A percentile compares a stretch with the other conserved stretches of the same genome.
These are phyloP conservation scores for Phytopythium kandeliae DNA, from an alignment of 352 stramenopile genomes.

Conservation along the genomic window DNA sequence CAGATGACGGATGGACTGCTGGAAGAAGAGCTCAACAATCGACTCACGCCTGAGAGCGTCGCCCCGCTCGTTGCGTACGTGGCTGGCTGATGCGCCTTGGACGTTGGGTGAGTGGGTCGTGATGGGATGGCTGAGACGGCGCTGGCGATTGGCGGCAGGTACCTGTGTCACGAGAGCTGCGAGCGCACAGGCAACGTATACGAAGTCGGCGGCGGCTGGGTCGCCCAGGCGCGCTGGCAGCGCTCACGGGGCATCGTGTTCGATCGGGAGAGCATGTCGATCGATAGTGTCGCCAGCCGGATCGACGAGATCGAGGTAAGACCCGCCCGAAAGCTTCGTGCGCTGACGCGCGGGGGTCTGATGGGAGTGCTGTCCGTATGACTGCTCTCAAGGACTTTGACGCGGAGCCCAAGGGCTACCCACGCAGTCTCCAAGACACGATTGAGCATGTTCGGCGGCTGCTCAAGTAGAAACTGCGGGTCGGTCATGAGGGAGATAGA, in stretches of 20 bases:
- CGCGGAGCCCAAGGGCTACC: conserved; percentile 41
- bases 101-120: too few species aligned
- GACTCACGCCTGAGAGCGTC: conserved; percentile 72
- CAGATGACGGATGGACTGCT: conserved; percentile 83
- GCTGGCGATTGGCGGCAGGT: conserved; percentile 18
- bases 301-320: conserved; percentile 59
- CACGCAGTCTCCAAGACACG: conserved; percentile 57
- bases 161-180: conserved; percentile 79
- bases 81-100: conserved; percentile 20
- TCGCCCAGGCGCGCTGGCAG: conserved; percentile 74
- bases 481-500: too few species aligned
- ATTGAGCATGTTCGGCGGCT: conserved; percentile 33
- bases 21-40: conserved; percentile 52
- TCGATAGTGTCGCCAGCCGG: conserved; percentile 39
- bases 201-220: conserved; percentile 79
- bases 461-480: conserved; percentile 15
- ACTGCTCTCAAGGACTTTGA: conserved; percentile 45
- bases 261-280: conserved; percentile 28
- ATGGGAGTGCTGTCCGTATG: not conserved
- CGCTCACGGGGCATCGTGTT: conserved; percentile 58
- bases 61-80: conserved; percentile 69
- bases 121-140: too few species aligned
- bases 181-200: conserved; percentile 70
- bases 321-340: not conserved
- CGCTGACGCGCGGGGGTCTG: not conserved